phyloP scores from a whole-genome alignment of 495 filamentous ascomycete genomes.

The Hypoxylon perforatum region DNA sequence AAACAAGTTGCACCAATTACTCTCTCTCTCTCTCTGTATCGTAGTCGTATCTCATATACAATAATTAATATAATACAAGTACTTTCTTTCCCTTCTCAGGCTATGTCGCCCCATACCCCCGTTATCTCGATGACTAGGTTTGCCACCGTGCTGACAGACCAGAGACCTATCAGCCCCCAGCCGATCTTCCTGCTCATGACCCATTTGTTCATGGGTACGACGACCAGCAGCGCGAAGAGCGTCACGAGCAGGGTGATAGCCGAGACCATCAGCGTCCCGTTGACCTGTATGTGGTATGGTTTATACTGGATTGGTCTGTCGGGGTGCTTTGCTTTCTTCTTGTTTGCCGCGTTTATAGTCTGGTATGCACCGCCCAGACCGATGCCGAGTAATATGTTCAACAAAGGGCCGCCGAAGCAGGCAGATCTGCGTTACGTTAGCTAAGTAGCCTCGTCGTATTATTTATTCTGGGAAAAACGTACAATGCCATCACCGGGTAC shows the following conservation, averaged over 20 bases:
- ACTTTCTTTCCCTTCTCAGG: conserved; percentile 31
- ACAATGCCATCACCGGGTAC: conserved; percentile 96
- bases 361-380: conserved; percentile 90
- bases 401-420: conserved; percentile 96
- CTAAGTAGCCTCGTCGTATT: neutral
- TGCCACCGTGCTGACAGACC: conserved; percentile 81
- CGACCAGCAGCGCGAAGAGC: conserved; percentile 78
- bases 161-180: conserved; percentile 82
- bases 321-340: conserved; percentile 68
- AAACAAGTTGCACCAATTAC: conserved; percentile 11
- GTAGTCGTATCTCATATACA: conserved; percentile 8
- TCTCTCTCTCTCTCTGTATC: conserved; percentile 9
- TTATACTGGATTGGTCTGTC: conserved; percentile 61
- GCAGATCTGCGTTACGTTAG: conserved; percentile 65
- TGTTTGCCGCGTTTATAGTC: conserved; percentile 69
- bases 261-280: conserved; percentile 83
- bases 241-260: conserved; percentile 84
- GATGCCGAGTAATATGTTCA: conserved; percentile 96
- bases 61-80: neutral
- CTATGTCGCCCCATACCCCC: conserved; percentile 60
- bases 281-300: conserved; percentile 84
- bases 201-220: conserved; percentile 90
- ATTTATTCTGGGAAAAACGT: conserved; percentile 38
- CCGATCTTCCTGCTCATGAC: conserved; percentile 87
- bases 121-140: conserved; percentile 86